Percentiles rank a stretch among this genome's conserved stretches.
Evolutionary conservation across 768 basidiomycete species (phyloP).

Genomic region (Gymnopilus junonius): DNA sequence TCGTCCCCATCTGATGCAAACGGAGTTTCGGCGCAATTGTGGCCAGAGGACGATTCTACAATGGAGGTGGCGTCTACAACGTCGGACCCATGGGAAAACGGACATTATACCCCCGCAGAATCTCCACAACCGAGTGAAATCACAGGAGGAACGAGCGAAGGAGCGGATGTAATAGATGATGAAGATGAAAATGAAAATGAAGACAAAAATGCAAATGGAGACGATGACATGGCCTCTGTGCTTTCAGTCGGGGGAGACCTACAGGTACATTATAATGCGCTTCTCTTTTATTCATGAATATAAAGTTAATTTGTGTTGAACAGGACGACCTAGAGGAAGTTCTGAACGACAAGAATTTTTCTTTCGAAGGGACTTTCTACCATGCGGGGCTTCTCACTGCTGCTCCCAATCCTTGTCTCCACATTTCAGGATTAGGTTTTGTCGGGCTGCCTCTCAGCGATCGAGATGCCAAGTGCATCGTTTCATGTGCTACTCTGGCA

Average conservation of each 20-base stretch:
- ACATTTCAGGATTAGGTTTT: conserved; percentile 42
- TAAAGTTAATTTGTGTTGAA: neutral
- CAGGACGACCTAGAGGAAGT: conserved; percentile 37
- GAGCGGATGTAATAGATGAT: neutral
- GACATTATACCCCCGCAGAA: neutral
- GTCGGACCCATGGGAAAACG: neutral
- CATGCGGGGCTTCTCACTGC: conserved; percentile 24
- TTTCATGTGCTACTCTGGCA: conserved; percentile 38
- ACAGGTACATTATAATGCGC: neutral
- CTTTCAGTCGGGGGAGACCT: conserved; percentile 4
- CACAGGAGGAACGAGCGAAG: neutral
- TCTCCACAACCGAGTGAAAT: neutral
- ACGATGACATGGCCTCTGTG: conserved; percentile 1
- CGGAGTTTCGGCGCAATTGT: neutral
- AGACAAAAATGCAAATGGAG: neutral
- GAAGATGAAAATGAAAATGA: neutral
- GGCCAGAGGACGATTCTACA: neutral
- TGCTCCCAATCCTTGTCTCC: conserved; percentile 46
- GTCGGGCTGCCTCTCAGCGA: conserved; percentile 46
- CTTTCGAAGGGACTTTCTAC: conserved; percentile 38
- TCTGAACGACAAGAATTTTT: conserved; percentile 28
- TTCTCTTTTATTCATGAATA: neutral
- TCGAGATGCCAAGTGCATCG: conserved; percentile 43
- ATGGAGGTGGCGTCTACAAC: neutral
- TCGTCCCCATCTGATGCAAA: neutral